Evolutionary conservation across 2,329 filamentous ascomycete genomes (phyloP), one percentile per base, ranked within the genome.

Genomic region (Orbilia javanica): DNA sequence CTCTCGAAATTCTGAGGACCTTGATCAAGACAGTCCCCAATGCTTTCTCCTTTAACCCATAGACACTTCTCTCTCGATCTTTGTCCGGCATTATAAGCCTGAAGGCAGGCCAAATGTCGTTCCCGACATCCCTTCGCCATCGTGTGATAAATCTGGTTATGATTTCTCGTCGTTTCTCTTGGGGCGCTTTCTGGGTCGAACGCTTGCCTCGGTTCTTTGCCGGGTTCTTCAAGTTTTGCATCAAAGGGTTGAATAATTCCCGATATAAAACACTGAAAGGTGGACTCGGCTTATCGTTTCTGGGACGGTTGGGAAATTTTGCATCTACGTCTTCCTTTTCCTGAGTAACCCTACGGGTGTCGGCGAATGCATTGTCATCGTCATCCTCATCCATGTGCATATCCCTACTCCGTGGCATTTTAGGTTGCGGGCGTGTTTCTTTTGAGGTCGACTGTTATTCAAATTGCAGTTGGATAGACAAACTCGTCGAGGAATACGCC

Each of bases 21-120:
- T 94, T 95, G 74, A 97, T 92, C n/a, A 98, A 86, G 20, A 98
- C 85, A 83, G 94, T 97, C 8, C 91, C 95, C 76, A 99, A 94
- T 4, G 91, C 89, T 83, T 92, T 94, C 85, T 99, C 96, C 83
- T 98, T 98, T 46, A 99, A 86, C 0, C 95, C 81, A 82, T 98
- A 99, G 86, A 97, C 94, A 18, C 92, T 92, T 57, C 96, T 89
- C 82, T 98, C 94, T 44, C 94, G 90, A 82, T 99, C 96, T 83
- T 97, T 96, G 82, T 96, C 93, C 0, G 95, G 94, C 2, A 97
- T 87, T 20, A 73, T 97, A 55, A 99, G 88, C 20, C 96, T 90
- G 84, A 99, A 88, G 1, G 93, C 95, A 0, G 96, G 96, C 83
- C 96, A 98, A 81, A 99, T 93, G 84, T 99, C 96, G 81, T 93